Evolutionary conservation across 108 stramenopile genomes (phyloP), one percentile per base, ranked within the genome.

Genomic region (Cyclotella kingstonii): DNA sequence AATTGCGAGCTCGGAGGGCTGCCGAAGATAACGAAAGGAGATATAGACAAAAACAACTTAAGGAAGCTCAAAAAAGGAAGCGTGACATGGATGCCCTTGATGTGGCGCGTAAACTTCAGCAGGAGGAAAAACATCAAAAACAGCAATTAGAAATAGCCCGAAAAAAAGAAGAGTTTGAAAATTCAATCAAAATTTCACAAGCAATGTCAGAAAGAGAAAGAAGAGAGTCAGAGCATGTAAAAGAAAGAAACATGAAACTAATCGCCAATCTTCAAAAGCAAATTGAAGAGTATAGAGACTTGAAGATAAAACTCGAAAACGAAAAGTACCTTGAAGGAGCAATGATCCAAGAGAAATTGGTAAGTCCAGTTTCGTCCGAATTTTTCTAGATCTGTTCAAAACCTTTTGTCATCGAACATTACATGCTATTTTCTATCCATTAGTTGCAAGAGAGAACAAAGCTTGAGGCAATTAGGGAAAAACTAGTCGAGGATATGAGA

Each of bases 1-100:
- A 89, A 68, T 63, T 91, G 25, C 80, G 87, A 31, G 90, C 86
- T 18, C 46, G 90, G 34, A 80, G 90, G 28, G 85, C 87, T 9
- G 67, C 68, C 17, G 88, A 89, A 51, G 84, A 83, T 28, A 68
- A 76, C 42, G 88, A 87, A 53, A 48, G 85, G 39, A 61, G 53
- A 28, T 73, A 58, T 17, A 61, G 84, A 42, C 64, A 73, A 47
- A 58, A 60, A 29, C 77, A 81, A 50, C 68, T 73, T 19, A 26
- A 47, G 51, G 80, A 83, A 52, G 85, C 85, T 9, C 72, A 81
- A 48, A 86, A 75, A 44, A 56, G 59, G 54, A 80, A 70, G 40
- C 52, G 64, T 23, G 80, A 79, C 27, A 47, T 76, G 45, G 63
- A 67, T 12, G 35, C 63, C 33, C 50, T 81, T 3, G 51, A 76